Conservation (phyloP, 805 yeast species). For the Candida ponderosae region DNA sequence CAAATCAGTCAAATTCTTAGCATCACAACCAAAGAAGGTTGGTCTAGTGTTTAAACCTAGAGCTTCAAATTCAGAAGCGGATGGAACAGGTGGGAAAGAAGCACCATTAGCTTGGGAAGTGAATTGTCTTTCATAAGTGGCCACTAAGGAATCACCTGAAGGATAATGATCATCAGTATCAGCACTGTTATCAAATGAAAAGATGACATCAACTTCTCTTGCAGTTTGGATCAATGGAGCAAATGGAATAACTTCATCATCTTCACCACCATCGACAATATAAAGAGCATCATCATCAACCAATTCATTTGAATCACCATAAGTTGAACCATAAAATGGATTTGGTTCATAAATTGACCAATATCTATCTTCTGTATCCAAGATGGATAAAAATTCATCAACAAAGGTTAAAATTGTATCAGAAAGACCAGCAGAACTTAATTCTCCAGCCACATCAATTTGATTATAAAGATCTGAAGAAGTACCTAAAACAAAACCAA, state of each 20-base stretch:
- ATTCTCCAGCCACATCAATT: slow-evolving; percentile 44
- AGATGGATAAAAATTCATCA: slow-evolving; percentile 34
- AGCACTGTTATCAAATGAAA: slow-evolving; percentile 62
- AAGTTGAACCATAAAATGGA: slow-evolving; percentile 48
- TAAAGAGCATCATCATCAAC: slow-evolving; percentile 34
- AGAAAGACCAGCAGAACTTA: slow-evolving; percentile 45
- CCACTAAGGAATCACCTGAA: slow-evolving; percentile 50
- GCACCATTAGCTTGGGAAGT: slow-evolving; percentile 43
- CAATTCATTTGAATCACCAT: slow-evolving; percentile 29
- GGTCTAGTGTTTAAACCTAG: slow-evolving; percentile 61
- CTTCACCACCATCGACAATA: slow-evolving; percentile 71
- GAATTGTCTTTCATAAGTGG: slow-evolving; percentile 55
- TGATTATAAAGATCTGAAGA: slow-evolving; percentile 77
- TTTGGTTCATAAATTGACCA: slow-evolving; percentile 68
- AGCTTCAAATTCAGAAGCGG: slow-evolving; percentile 47
- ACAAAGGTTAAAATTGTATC: slow-evolving; percentile 39
- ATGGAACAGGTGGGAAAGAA: slow-evolving; percentile 79
- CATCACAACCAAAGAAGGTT: slow-evolving; percentile 78
- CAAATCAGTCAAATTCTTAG: slow-evolving; percentile 50
- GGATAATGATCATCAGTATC: slow-evolving; percentile 61
- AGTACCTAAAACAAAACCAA: slow-evolving; percentile 77
- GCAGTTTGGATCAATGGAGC: slow-evolving; percentile 52
- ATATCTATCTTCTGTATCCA: slow-evolving; percentile 49
- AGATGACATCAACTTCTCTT: slow-evolving; percentile 53
- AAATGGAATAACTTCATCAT: slow-evolving; percentile 53